These are phyloP conservation scores for Trichoderma sp. DNA, from an alignment of 2,329 filamentous ascomycete genomes.

Conservation along the genomic window DNA sequence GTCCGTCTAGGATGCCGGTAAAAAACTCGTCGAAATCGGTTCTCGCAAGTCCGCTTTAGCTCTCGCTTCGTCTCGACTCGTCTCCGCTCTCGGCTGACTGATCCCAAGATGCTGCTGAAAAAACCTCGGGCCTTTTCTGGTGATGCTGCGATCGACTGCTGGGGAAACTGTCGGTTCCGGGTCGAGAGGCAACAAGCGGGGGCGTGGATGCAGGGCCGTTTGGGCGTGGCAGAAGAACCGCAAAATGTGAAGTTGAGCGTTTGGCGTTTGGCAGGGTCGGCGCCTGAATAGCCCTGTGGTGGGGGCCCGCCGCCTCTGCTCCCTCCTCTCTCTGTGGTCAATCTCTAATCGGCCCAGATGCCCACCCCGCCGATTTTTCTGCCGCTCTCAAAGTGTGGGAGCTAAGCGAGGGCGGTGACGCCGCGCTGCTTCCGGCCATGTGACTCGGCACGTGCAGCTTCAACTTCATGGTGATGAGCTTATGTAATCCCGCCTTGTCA, in stretches of 20 bases:
- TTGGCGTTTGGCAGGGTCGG: constrained; percentile 36
- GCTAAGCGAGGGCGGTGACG: constrained; percentile 48
- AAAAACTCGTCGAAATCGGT: background rate
- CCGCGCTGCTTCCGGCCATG: constrained; percentile 25
- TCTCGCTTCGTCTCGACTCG: constrained; percentile 11
- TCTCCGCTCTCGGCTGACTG: constrained; percentile 4
- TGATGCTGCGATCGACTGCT: constrained; percentile 25
- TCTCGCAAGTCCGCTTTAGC: constrained; percentile 28
- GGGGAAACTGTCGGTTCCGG: constrained; percentile 33
- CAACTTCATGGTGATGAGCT: background rate
- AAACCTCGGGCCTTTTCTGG: background rate
- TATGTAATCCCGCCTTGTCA: background rate
- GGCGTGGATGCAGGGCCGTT: constrained; percentile 29
- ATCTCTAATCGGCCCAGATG: constrained; percentile 19
- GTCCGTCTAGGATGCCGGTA: constrained; percentile 11
- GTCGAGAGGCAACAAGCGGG: constrained; percentile 28
- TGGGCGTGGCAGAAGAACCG: constrained; percentile 33
- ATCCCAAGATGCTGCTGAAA: background rate
- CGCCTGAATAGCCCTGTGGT: constrained; percentile 45
- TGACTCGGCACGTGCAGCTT: constrained; percentile 34
- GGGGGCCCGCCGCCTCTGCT: constrained; percentile 35
- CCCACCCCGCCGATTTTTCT: constrained; percentile 47
- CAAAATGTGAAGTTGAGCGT: constrained; percentile 37
- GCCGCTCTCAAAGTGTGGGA: constrained; percentile 43
- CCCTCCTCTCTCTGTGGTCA: constrained; percentile 25